Evolutionary conservation across 345 rosid genomes (phyloP).

Genomic region (Nasturtium officinale): DNA sequence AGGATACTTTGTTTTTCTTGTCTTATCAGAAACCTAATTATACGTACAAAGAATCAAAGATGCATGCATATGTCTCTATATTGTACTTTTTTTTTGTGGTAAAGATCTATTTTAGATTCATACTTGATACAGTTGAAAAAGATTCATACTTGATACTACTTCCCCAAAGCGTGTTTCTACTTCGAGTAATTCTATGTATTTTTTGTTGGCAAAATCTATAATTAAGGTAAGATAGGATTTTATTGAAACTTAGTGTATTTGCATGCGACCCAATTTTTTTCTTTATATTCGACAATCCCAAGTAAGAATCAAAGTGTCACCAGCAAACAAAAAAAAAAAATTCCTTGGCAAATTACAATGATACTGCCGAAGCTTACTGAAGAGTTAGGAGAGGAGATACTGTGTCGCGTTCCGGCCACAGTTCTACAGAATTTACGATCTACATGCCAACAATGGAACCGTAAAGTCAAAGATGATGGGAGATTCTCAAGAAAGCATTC

Average conservation of each 20-base stretch:
- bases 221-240: not conserved
- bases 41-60: not conserved
- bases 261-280: not conserved
- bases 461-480: not conserved
- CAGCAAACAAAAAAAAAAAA: no score
- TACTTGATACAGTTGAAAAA: no score
- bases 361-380: not conserved
- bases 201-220: not conserved
- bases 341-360: not conserved
- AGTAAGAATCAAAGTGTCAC: not conserved
- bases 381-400: not conserved
- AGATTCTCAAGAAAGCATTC: not conserved
- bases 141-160: no score
- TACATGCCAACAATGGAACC: not conserved
- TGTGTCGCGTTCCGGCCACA: not conserved
- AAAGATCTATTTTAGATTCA: not conserved
- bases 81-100: no score
- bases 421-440: not conserved
- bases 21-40: no score
- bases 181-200: not conserved
- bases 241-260: not conserved
- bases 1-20: not conserved
- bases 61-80: not conserved
- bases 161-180: no score
- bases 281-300: not conserved